Conservation (phyloP, 1,139 yeast genomes). For the Kodamaea anthophila region DNA sequence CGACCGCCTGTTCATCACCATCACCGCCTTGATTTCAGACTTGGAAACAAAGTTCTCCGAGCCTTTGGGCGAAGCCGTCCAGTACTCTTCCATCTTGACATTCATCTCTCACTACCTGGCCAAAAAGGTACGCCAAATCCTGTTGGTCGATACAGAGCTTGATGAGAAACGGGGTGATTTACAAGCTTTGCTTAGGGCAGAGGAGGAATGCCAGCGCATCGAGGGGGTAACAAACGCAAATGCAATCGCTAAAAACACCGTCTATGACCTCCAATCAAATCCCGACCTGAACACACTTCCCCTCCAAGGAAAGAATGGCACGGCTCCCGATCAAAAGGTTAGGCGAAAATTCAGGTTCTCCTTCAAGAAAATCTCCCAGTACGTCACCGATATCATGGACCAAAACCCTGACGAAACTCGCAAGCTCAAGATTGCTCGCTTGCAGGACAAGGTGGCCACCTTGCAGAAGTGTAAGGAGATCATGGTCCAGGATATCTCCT, state of each 20-base stretch:
- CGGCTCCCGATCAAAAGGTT: not conserved
- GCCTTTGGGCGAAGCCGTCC: conserved; percentile 78
- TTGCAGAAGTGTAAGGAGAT: conserved; percentile 54
- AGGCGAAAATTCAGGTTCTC: conserved; percentile 23
- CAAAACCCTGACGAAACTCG: conserved; percentile 65
- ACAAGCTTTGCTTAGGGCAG: conserved; percentile 35
- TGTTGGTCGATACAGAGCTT: conserved; percentile 51
- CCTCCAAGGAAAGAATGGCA: too few relatives aligned
- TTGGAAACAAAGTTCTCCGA: conserved; percentile 74
- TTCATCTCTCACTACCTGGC: conserved; percentile 64
- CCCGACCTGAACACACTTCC: too few relatives aligned
- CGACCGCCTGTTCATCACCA: conserved; percentile 63
- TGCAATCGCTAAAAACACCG: conserved; percentile 22
- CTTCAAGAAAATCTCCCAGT: conserved; percentile 51
- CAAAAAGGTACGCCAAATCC: conserved; percentile 63
- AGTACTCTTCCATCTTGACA: conserved; percentile 62
- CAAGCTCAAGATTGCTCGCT: conserved; percentile 47
- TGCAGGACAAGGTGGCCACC: conserved; percentile 47
- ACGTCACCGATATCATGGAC: conserved; percentile 64
- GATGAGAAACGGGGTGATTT: conserved; percentile 39
- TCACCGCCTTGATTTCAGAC: conserved; percentile 62
- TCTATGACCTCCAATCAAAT: conserved; percentile 27
- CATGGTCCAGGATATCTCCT: conserved; percentile 50
- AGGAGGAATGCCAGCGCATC: conserved; percentile 33
- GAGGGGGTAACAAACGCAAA: conserved; percentile 22